These are phyloP conservation scores for Geotrichum histeridarum DNA, from an alignment of 1,139 yeast genomes.

Conservation along the genomic window DNA sequence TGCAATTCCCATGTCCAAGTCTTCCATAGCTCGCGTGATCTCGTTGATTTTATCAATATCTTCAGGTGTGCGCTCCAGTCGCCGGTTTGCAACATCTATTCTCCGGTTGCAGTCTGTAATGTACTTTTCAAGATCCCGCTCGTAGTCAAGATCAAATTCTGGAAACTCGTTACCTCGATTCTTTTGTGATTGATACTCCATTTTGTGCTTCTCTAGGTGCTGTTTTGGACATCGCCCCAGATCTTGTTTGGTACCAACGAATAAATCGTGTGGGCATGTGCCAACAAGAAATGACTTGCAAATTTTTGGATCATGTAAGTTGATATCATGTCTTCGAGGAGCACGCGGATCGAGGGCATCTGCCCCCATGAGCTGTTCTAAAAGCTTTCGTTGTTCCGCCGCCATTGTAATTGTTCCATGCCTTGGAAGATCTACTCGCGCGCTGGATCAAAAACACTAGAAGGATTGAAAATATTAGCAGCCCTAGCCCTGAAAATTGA, in stretches of 20 bases:
- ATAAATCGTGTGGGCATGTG: conserved; percentile 82
- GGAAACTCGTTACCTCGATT: conserved; percentile 57
- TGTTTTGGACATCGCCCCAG: conserved; percentile 74
- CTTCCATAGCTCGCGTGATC: conserved; percentile 62
- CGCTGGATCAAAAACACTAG: neutral
- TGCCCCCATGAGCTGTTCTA: conserved; percentile 79
- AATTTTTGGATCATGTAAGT: conserved; percentile 58
- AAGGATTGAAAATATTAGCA: neutral
- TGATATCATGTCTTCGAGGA: conserved; percentile 32
- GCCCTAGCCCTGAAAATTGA: conserved; percentile 5
- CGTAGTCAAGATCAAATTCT: conserved; percentile 66
- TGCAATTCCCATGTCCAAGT: conserved; percentile 60
- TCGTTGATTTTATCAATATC: conserved; percentile 62
- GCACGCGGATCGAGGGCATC: conserved; percentile 41
- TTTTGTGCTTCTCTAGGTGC: conserved; percentile 70
- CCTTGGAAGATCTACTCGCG: neutral
- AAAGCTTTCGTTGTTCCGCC: conserved; percentile 69
- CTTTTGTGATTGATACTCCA: conserved; percentile 60
- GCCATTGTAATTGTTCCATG: conserved; percentile 34
- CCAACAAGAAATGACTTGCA: conserved; percentile 83
- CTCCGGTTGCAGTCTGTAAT: conserved; percentile 65
- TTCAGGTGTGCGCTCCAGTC: conserved; percentile 74
- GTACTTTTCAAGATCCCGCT: conserved; percentile 48
- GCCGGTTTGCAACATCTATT: conserved; percentile 57
- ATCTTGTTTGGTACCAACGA: conserved; percentile 78